Evolutionary conservation across 2,329 filamentous ascomycete species (phyloP).

Genomic region (Nectriaceae sp.): DNA sequence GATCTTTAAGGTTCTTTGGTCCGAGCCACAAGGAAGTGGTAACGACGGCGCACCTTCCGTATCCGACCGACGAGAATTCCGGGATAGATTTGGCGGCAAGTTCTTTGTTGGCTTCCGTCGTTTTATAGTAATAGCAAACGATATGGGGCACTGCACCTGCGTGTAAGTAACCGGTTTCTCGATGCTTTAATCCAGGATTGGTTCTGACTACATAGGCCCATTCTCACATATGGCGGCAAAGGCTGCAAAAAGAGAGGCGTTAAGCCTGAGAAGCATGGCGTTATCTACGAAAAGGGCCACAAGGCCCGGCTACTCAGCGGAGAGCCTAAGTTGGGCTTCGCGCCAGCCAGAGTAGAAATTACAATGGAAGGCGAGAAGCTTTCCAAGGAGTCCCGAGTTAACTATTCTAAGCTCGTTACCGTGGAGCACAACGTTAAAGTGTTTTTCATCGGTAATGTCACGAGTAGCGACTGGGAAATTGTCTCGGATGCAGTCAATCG

Average conservation of each 20-base stretch:
- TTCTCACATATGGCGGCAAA: conserved; percentile 55
- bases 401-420: conserved; percentile 58
- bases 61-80: conserved; percentile 35
- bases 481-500: conserved; percentile 48
- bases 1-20: conserved; percentile 60
- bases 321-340: conserved; percentile 52
- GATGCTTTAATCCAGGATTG: not conserved
- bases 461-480: conserved; percentile 39
- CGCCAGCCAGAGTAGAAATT: conserved; percentile 47
- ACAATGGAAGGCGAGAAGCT: conserved; percentile 47
- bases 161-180: conserved; percentile 45
- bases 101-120: conserved; percentile 54
- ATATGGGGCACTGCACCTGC: conserved; percentile 55
- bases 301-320: conserved; percentile 35
- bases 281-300: conserved; percentile 44
- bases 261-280: conserved; percentile 55
- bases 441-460: conserved; percentile 56
- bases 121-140: conserved; percentile 55
- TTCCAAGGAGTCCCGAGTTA: conserved; percentile 53
- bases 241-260: conserved; percentile 56
- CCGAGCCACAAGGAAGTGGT: conserved; percentile 48
- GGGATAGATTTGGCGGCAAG: conserved; percentile 36
- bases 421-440: conserved; percentile 60
- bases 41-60: conserved; percentile 33
- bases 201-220: conserved; percentile 44